Evolutionary conservation across 148 eudicot species (phyloP), one percentile per base, ranked within the genome.

Genomic region (Drosera capensis): DNA sequence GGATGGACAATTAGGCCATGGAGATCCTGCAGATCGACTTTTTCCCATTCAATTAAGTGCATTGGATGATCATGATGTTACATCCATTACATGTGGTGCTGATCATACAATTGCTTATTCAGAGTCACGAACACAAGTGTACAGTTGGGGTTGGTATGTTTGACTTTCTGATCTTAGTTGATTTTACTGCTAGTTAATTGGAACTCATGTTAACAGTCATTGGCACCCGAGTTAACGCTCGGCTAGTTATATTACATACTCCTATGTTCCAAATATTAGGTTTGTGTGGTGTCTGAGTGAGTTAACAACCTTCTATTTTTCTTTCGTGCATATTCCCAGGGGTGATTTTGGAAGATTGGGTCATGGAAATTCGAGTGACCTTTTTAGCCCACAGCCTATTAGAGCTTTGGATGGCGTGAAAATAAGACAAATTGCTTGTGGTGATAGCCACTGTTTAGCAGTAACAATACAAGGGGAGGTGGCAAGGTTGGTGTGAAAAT

Each of bases 301-400:
- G 24, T 44, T 7, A 22, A 22, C 38, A 28, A 22, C 48, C 5
- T 43, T 1, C 20, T 11, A 15, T 37, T 35, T 53, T 42, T 38
- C n/a, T 34, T 11, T 9, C 30, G 9, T 59, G 23, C 18, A 1
- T 52, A 47, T 58, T 56, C 31, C 13, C 68, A 90, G 99, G 99
- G 99, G 99, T 65, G 99, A 90, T 76, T 90, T 90, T 75, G 99
- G 99, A 60, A 81, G 99, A 59, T 69, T 90, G 28, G 99, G 99
- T 57, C 99, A 90, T 70, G 99, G 99, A 51, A 85, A 90, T 57
- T 90, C 95, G 22, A 84, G 80, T 44, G 99, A 90, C 53, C 59
- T 90, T 55, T 84, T 90, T 55, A 64, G 71, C 52, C 99, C 99
- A 49, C 95, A 71, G 62, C 93, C 93, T 30, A 85, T 90, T 51